Evolutionary conservation across 139 green algal species (phyloP).

Genomic region (Astrephomene gubernaculifera): DNA sequence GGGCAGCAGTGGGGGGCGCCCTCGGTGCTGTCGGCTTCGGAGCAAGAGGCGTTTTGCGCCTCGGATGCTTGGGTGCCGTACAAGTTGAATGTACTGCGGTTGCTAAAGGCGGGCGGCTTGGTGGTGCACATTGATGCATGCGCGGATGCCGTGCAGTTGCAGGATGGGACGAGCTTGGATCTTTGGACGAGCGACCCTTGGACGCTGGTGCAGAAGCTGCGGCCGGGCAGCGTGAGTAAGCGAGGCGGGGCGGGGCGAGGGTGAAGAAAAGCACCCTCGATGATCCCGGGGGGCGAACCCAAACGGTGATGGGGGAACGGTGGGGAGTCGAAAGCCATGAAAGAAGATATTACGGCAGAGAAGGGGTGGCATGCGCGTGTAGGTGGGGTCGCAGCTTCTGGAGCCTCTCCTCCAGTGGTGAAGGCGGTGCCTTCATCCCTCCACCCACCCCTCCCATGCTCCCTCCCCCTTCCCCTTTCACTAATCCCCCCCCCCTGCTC

Average conservation of each 20-base stretch:
- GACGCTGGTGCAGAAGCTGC: slow-evolving; percentile 31
- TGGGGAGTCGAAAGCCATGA: no score
- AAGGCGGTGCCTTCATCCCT: no score
- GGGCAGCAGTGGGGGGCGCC: slow-evolving; percentile 31
- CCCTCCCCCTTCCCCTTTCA: no score
- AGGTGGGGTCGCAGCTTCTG: no score
- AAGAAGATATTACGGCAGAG: no score
- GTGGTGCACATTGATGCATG: slow-evolving; percentile 40
- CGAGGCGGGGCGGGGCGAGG: neutral
- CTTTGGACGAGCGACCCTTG: slow-evolving; percentile 48
- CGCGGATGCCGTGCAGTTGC: slow-evolving; percentile 6
- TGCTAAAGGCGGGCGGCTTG: neutral
- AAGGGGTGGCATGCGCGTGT: no score
- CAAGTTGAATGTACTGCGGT: neutral
- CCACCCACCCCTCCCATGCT: no score
- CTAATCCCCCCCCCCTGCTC: no score
- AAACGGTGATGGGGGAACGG: no score
- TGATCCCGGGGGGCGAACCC: no score
- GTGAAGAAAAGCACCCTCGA: no score
- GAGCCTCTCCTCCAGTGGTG: no score
- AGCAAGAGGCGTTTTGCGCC: slow-evolving; percentile 26
- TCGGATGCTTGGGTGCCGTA: slow-evolving; percentile 41
- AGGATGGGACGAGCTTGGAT: slow-evolving; percentile 34
- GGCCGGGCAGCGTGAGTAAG: slow-evolving; percentile 38
- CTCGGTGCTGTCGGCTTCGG: neutral